A percentile compares a stretch with the other conserved stretches of the same genome.
phyloP scores from a whole-genome alignment of 78 protist genomes.

The Mastigamoeba balamuthi region DNA sequence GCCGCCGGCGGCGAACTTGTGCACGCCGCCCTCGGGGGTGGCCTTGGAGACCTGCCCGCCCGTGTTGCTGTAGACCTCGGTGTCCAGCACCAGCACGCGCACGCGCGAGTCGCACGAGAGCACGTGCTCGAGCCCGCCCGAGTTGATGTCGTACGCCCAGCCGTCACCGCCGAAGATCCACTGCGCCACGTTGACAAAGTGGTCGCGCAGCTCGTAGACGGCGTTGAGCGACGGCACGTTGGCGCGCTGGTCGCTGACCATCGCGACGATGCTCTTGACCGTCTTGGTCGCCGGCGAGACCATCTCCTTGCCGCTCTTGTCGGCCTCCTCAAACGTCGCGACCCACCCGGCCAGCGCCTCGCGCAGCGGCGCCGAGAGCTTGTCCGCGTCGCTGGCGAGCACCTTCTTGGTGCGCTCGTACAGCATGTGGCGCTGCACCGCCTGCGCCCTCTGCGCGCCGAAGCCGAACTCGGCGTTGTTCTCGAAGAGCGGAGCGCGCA shows the following conservation, averaged over 20 bases:
- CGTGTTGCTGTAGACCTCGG: conserved; percentile 64
- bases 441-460: neutral
- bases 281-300: no score
- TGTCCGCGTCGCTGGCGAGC: neutral
- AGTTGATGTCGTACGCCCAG: no score
- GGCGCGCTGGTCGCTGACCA: no score
- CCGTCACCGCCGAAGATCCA: no score
- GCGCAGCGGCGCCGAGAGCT: neutral
- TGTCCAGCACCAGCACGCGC: conserved; percentile 51
- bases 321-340: neutral
- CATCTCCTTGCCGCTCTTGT: no score
- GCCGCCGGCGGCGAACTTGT: conserved; percentile 48
- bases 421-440: neutral
- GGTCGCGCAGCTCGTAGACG: no score
- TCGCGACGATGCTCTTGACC: no score
- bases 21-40: conserved; percentile 36
- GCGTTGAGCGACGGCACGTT: no score
- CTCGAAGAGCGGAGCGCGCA: conserved; percentile 68
- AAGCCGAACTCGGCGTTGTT: conserved; percentile 54
- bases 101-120: conserved; percentile 27
- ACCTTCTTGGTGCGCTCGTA: no score
- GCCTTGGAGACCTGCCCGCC: conserved; percentile 69
- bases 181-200: no score
- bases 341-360: neutral
- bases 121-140: conserved; percentile 64